phyloP scores from a whole-genome alignment of 179 eudicot genomes.

The Carnegiea gigantea region DNA sequence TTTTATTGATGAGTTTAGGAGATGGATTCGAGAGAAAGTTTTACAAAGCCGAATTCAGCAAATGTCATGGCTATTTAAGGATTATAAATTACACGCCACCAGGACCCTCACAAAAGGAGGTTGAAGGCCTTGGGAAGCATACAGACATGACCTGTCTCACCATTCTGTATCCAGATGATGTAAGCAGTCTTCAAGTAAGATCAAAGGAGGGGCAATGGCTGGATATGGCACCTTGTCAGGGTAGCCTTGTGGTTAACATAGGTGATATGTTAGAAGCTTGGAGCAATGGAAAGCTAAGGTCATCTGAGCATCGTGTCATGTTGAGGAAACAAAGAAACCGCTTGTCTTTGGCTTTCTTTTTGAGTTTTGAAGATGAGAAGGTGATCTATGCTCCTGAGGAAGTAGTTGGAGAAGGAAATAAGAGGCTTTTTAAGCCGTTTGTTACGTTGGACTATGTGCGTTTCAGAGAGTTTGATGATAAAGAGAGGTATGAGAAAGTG shows the following conservation, averaged over 20 bases:
- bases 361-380: conserved; percentile 86
- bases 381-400: conserved; percentile 66
- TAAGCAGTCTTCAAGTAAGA: conserved; percentile 79
- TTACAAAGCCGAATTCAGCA: conserved; percentile 46
- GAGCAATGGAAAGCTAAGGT: conserved; percentile 72
- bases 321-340: conserved; percentile 51
- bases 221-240: conserved; percentile 60
- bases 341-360: conserved; percentile 77
- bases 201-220: conserved; percentile 75
- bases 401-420: conserved; percentile 61
- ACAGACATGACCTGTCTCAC: conserved; percentile 87
- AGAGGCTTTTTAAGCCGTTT: conserved; percentile 59
- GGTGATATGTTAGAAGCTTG: conserved; percentile 92
- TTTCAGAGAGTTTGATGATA: conserved; percentile 41
- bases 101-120: conserved; percentile 36
- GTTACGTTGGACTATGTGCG: conserved; percentile 53
- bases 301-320: conserved; percentile 79
- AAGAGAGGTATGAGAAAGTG: conserved; percentile 40
- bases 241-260: conserved; percentile 64
- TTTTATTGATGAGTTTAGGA: conserved; percentile 51
- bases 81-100: conserved; percentile 63
- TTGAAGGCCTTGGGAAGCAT: conserved; percentile 88
- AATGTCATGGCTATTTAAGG: conserved; percentile 71
- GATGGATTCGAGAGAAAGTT: conserved; percentile 46
- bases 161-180: conserved; percentile 65